Evolutionary conservation across 208 protist species (phyloP), one percentile per base, ranked within the genome.

Genomic region (Wallacemonas sp.): DNA sequence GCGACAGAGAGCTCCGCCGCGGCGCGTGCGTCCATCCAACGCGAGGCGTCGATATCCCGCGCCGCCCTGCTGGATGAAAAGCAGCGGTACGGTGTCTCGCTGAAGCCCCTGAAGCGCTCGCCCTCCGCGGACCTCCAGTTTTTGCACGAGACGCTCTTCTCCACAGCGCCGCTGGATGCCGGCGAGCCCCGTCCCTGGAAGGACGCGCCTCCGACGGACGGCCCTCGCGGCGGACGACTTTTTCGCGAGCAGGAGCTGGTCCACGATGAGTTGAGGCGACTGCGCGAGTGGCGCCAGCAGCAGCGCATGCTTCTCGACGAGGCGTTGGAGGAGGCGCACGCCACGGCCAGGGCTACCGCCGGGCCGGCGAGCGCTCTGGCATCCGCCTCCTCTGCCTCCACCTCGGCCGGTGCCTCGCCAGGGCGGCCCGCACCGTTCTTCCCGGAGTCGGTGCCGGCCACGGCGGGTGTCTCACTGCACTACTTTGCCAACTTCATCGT

Each of bases 401-500:
- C 25, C 4, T 12, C 20, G 23, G 4, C 25, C 49, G 28, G 4
- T 25, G 23, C 25, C 28, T 3, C 20, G 10, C 10, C 26, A 25
- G 26, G 18, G n/a, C n/a, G n/a, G n/a, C n/a, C n/a, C n/a, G 10
- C 57, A 25, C 25, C 44, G 26, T 65, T 42, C 28, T 65, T 42
- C 28, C 26, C 57, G 1, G 25, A 50, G 0, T 46, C 65, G n/a
- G 28, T 74, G 33, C 63, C 62, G 0, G 42, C 77, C 3, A 67
- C 73, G 10, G 41, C 65, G 28, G 77, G 81, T 36, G 76, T 88
- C 31, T 61, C 79, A 0, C 81, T 88, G 48, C 32, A 45, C 26
- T 82, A 77, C 57, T 92, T 92, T 73, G 74, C 78, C 28, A 49
- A 73, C 14, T 66, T 79, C n/a, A 81, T 92, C 59, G 71, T 87